Evolutionary conservation across 2,329 filamentous ascomycete species (phyloP), one percentile per base, ranked within the genome.

Genomic region (Cryphonectria carpinicola): DNA sequence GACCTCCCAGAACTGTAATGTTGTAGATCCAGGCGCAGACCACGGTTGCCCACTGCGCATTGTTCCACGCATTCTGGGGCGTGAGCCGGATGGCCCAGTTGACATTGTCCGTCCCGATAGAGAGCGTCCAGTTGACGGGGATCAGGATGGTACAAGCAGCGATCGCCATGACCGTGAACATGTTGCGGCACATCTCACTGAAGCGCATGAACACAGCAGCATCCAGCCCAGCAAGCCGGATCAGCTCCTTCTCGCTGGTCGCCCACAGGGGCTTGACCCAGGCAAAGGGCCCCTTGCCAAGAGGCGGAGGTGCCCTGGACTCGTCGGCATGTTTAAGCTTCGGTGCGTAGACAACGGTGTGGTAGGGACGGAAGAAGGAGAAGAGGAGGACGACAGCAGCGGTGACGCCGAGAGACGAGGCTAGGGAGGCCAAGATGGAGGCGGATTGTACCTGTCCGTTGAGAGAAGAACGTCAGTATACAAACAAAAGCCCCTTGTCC

Each of bases 291-390:
- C 93, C 92, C 78, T 92, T 97, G 69, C 92, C 93, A 76, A 98
- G 87, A 0, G 92, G 90, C 17, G 96, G 96, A 25, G 95, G 96
- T 13, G 93, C 89, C 83, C 97, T 94, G 81, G 92, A 94, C 75
- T 94, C 90, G 80, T 98, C 95, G 79, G 94, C 92, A 84, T 98
- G 92, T 80, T 97, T 97, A 65, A 97, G 86, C 79, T 97, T 95
- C 56, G 96, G 96, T 4, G 96, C 95, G 82, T 99, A 99, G 64
- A 99, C 93, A 75, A 95, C 88, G 69, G 91, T 92, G 81, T 98
- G 95, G 81, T 95, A 94, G 6, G 96, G 96, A 72, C 96, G 93
- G 69, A 98, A 85, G 76, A 98, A 84, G 73, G 94, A 97, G 86
- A 98, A 99, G 74, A 90, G 82, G 71, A 97, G 79, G 73, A 93